Base-by-base conservation (phyloP, 2,329 filamentous ascomycete genomes). In the Geosmithia morbida region DNA sequence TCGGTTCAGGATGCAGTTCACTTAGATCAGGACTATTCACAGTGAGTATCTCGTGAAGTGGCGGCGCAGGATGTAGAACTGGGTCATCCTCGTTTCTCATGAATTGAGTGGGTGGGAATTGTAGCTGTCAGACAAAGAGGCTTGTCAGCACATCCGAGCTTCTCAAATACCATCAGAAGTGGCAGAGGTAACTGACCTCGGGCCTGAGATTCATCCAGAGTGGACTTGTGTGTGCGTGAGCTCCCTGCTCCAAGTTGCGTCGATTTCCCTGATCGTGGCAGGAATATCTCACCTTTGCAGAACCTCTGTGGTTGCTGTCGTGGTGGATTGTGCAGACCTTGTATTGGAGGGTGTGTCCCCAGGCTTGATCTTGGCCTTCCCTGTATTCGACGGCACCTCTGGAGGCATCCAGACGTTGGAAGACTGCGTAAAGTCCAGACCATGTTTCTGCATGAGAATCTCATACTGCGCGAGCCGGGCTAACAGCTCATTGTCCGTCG, bases 1-100 rank as follows among this genome's bases (percentile, higher is more conserved):
- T 55, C 6, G 61, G 57, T 2, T 64, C 57, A 0, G 61, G 61
- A 7, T 64, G 59, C 1, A 54, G 4, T 1, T 54, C 43, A 7
- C 48, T 33, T 5, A 48, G 2, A 2, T 37, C 22, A 2, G 42
- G 22, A 0, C 49, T n/a, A 0, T 10, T 14, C 2, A 29, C 40
- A 6, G 47, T 33, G 1, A 54, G 8, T 3, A 55, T 43, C 2
- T 22, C 13, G 2, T 51, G 43, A 0, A 58, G 47, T 2, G 49
- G 2, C 17, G 51, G 49, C 5, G 47, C 51, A 0, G 52, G 45
- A 11, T 51, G 46, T 1, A 53, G 45, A 11, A 45, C 16, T 2
- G 51, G 51, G 10, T 60, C 55, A 7, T 61, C 55, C 42, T 51
- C 53, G 3, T 53, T 49, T 0, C 48, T 49, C 0, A 60, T 26